Base-by-base conservation (phyloP, 163 green algal species). In the Volvox carteri region DNA sequence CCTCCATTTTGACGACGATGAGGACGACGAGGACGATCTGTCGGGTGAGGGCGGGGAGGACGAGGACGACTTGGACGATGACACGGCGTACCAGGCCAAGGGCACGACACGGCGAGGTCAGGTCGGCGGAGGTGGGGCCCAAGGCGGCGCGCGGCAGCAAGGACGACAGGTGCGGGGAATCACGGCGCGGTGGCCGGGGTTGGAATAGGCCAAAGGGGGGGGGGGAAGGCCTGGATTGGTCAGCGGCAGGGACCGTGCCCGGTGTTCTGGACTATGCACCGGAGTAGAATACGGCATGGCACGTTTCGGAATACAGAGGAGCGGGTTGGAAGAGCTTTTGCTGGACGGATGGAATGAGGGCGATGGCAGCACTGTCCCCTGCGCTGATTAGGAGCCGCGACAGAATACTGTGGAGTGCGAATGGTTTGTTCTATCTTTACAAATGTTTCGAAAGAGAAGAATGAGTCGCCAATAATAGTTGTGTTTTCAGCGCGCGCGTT, bases 1-100 rank as follows among this genome's bases (percentile, higher is more conserved):
- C 25, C 28, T 90, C 21, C 85, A 92, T 56, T 84, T 79, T 56
- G 83, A 93, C 67, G 74, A 88, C 39, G 86, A 89, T 3, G 54
- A 85, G 30, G 91, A 91, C 21, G 83, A 87, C 30, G 44, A 79
- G 14, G 88, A 90, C 7, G 74, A 86, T 6, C 30, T 58, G 67
- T 42, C 48, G 12, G 19, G 3, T 21, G 77, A 81, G 54, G 77
- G 78, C 25, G 76, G 90, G 5, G 52, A 65, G 12, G 70, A 84
- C 4, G 84, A 65, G 19, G 84, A 83, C 8, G 84, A 83, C 8
- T 41, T 62, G 28, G 84, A 79, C 68, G 84, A 84, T 25, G 68
- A 84, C 19, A 74, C 75, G 9, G 81, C 30, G 19, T 62, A 42
- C 28, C n/a, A 25, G 37, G 41, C 12, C 52, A 84, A 89, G 70